Percentiles rank a stretch among this genome's conserved stretches.
Conservation (phyloP, 306 rosid species). For the Purshia tridentata region DNA sequence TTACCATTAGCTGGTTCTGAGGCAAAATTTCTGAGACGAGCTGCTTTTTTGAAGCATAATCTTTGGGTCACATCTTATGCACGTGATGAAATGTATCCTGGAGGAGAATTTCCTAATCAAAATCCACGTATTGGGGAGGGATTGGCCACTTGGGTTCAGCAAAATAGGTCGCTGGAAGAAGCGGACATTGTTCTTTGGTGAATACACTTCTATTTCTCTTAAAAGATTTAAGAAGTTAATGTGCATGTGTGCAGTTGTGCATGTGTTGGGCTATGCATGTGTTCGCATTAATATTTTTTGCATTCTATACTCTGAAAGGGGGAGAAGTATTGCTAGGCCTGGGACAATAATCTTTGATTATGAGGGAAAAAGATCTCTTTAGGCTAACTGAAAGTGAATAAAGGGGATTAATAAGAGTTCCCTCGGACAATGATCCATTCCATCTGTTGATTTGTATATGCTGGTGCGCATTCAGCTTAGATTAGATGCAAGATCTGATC, state of each 20-base stretch:
- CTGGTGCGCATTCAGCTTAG: neutral
- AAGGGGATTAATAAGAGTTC: neutral
- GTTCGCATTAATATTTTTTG: neutral
- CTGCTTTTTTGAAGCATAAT: slow-evolving; percentile 78
- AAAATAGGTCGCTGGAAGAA: slow-evolving; percentile 71
- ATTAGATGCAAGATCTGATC: neutral
- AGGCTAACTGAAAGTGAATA: neutral
- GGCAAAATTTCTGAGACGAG: slow-evolving; percentile 79
- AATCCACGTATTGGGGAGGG: slow-evolving; percentile 84
- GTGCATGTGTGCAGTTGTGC: neutral
- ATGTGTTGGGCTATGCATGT: too few species aligned
- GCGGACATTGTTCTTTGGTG: slow-evolving; percentile 83
- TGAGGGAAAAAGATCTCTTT: neutral
- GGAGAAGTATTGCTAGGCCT: neutral
- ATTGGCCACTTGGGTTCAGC: slow-evolving; percentile 72
- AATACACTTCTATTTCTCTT: slow-evolving; percentile 27
- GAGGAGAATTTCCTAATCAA: slow-evolving; percentile 81
- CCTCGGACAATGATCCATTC: neutral
- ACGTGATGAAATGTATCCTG: slow-evolving; percentile 65
- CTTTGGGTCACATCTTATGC: slow-evolving; percentile 80
- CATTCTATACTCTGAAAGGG: neutral
- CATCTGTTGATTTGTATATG: neutral
- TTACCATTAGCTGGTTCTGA: slow-evolving; percentile 79
- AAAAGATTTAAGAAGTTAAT: neutral
- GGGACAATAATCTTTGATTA: neutral